Evolutionary conservation across 768 basidiomycete species (phyloP).

Genomic region (Psilocybe subaeruginosa): DNA sequence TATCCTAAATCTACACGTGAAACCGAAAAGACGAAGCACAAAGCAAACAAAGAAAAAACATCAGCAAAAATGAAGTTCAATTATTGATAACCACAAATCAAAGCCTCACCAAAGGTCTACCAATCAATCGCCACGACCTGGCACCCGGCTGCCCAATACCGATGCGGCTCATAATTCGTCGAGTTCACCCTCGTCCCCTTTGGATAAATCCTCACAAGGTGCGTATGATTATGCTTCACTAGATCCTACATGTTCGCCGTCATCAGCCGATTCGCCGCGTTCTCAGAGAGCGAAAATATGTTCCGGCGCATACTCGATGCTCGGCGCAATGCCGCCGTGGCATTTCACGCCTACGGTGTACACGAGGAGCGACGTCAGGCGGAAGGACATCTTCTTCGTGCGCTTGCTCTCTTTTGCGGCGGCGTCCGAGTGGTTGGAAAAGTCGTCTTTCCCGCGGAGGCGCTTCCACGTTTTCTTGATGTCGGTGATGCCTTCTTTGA

Average conservation of each 20-base stretch:
- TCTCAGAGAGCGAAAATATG: constrained; percentile 94
- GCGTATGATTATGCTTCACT: constrained; percentile 84
- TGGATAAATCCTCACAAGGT: constrained; percentile 87
- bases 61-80: neutral
- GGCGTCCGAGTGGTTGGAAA: neutral
- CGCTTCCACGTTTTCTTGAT: constrained; percentile 29
- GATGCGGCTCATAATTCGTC: constrained; percentile 87
- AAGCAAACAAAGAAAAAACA: constrained; percentile 34
- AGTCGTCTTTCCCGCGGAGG: constrained; percentile 22
- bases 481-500: constrained; percentile 21
- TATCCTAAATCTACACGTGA: constrained; percentile 62
- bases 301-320: constrained; percentile 81
- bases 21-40: constrained; percentile 34
- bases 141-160: constrained; percentile 87
- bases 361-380: constrained; percentile 76
- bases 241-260: constrained; percentile 70
- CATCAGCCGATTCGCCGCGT: constrained; percentile 73
- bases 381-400: constrained; percentile 74
- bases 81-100: neutral
- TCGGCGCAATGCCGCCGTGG: constrained; percentile 87
- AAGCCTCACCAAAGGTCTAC: constrained; percentile 85
- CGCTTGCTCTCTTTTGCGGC: constrained; percentile 23
- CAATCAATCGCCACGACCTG: constrained; percentile 96
- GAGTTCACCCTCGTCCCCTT: constrained; percentile 81
- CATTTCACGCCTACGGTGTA: constrained; percentile 98